These are phyloP conservation scores for Acanthamoeba healyi DNA, from an alignment of 208 protist species.

Conservation along the genomic window DNA sequence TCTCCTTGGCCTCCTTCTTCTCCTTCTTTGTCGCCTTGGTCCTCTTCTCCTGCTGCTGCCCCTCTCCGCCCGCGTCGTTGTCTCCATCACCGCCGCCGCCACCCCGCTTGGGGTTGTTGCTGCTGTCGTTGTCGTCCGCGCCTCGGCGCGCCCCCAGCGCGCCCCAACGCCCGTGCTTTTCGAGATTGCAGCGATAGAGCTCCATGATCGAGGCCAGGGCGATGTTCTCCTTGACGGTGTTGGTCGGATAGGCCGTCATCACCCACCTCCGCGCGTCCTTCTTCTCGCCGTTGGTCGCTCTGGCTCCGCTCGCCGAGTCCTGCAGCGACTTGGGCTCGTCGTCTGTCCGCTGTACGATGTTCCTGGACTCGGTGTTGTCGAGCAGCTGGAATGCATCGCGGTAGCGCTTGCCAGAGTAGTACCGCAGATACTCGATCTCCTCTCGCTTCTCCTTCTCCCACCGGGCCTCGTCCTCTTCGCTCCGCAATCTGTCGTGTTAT, in stretches of 20 bases:
- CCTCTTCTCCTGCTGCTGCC: neutral
- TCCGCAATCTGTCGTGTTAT: neutral
- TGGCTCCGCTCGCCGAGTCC: neutral
- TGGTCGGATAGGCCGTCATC: slow-evolving; percentile 35
- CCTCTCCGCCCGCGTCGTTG: neutral
- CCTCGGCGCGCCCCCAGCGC: neutral
- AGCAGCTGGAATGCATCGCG: slow-evolving; percentile 55
- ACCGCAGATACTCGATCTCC: slow-evolving; percentile 37
- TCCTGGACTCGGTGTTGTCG: slow-evolving; percentile 31
- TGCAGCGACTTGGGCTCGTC: neutral
- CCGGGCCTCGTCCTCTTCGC: neutral
- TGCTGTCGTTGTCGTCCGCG: neutral
- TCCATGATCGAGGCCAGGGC: slow-evolving; percentile 51
- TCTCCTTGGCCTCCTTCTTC: neutral
- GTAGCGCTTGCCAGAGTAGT: slow-evolving; percentile 37
- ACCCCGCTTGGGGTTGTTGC: neutral
- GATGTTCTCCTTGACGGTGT: slow-evolving; percentile 47
- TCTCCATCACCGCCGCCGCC: neutral
- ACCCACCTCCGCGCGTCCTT: slow-evolving; percentile 51
- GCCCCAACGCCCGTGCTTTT: slow-evolving; percentile 30
- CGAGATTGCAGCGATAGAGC: slow-evolving; percentile 52
- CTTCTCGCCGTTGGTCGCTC: neutral
- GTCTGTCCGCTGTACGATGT: neutral
- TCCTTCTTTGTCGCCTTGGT: neutral
- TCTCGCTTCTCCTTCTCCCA: slow-evolving; percentile 47